Evolutionary conservation across 768 basidiomycete genomes (phyloP).

Genomic region (Kockovaella imperatae): DNA sequence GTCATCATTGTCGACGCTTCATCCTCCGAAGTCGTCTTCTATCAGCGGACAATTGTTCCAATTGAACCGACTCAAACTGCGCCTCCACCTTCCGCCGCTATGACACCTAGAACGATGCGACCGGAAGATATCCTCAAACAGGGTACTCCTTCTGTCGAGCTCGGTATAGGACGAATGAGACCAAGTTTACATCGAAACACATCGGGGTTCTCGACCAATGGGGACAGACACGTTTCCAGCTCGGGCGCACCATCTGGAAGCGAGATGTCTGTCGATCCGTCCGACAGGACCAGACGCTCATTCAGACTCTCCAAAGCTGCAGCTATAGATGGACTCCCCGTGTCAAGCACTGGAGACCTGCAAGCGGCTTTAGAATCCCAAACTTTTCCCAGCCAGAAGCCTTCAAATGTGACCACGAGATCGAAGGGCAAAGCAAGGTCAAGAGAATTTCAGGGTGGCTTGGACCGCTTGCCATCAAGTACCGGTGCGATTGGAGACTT

Average conservation of each 20-base stretch:
- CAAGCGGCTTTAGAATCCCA: conserved; percentile 27
- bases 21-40: conserved; percentile 29
- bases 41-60: conserved; percentile 14
- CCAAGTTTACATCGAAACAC: conserved; percentile 24
- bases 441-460: too few relatives aligned
- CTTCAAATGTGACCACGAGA: conserved; percentile 4
- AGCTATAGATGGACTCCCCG: not conserved
- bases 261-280: conserved; percentile 20
- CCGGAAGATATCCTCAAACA: conserved; percentile 4
- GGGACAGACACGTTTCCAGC: conserved; percentile 17
- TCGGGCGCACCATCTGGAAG: too few relatives aligned
- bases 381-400: conserved; percentile 2
- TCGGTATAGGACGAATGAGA: conserved; percentile 1
- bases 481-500: conserved; percentile 5
- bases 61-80: conserved; percentile 3
- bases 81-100: not conserved
- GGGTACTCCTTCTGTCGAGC: not conserved
- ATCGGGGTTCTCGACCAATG: conserved; percentile 14
- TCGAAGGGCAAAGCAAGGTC: conserved; percentile 1
- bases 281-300: conserved; percentile 25
- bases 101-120: not conserved
- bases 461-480: too few relatives aligned
- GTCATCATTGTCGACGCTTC: conserved; percentile 17
- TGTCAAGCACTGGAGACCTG: conserved; percentile 16
- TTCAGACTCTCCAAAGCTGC: conserved; percentile 21